A percentile compares a stretch with the other conserved stretches of the same genome.
Conservation (phyloP, 1,139 yeast genomes). For the Pichia terricola region DNA sequence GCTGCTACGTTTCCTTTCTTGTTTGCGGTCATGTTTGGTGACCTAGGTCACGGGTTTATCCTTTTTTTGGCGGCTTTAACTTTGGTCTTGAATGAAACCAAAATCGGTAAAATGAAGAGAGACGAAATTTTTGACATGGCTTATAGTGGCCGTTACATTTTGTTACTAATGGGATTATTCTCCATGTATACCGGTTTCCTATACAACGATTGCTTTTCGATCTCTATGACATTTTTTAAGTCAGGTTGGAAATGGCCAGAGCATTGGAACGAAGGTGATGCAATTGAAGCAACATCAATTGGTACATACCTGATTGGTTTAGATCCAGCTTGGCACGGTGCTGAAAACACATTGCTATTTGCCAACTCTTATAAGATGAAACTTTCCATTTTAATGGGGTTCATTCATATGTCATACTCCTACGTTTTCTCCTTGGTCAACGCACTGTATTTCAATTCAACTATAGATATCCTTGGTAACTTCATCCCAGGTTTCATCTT, state of each 20-base stretch:
- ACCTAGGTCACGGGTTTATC: slow-evolving; percentile 70
- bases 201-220: slow-evolving; percentile 70
- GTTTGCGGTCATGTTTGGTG: slow-evolving; percentile 88
- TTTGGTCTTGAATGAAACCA: slow-evolving; percentile 53
- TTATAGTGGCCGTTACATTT: slow-evolving; percentile 61
- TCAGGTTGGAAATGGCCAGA: slow-evolving; percentile 76
- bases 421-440: slow-evolving; percentile 61
- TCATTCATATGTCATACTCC: slow-evolving; percentile 68
- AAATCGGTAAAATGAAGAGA: slow-evolving; percentile 49
- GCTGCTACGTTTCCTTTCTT: slow-evolving; percentile 74
- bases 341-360: slow-evolving; percentile 65
- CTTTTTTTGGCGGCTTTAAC: slow-evolving; percentile 49
- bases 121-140: slow-evolving; percentile 84
- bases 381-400: slow-evolving; percentile 71
- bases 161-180: slow-evolving; percentile 65
- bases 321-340: slow-evolving; percentile 76
- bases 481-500: slow-evolving; percentile 71
- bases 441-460: slow-evolving; percentile 46
- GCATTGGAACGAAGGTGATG: slow-evolving; percentile 47
- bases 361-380: slow-evolving; percentile 79
- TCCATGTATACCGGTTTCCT: slow-evolving; percentile 73
- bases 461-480: slow-evolving; percentile 64
- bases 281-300: slow-evolving; percentile 41
- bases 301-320: slow-evolving; percentile 63
- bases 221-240: slow-evolving; percentile 60